Conservation (phyloP, 1,139 yeast genomes). For the Blastobotrys buckinghamii region DNA sequence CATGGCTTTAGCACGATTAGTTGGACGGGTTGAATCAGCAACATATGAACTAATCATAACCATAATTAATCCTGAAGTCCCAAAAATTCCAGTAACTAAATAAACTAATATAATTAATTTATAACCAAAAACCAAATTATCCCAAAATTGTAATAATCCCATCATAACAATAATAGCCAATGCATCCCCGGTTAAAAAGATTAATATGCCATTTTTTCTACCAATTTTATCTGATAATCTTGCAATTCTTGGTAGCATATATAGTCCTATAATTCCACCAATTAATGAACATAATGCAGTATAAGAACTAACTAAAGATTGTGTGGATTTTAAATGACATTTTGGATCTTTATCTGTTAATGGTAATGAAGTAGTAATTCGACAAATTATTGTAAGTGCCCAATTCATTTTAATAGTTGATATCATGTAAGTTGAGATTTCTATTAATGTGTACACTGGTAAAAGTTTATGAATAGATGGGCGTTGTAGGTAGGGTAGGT, state of each 20-base stretch:
- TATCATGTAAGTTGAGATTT: slow-evolving; percentile 18
- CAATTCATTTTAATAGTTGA: slow-evolving; percentile 21
- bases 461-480: slow-evolving; percentile 15
- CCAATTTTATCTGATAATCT: slow-evolving; percentile 19
- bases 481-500: slow-evolving; percentile 4
- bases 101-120: slow-evolving; percentile 14
- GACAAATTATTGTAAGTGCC: slow-evolving; percentile 20
- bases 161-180: slow-evolving; percentile 12
- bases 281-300: slow-evolving; percentile 19
- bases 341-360: slow-evolving; percentile 16
- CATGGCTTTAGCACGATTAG: background rate
- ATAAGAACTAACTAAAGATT: slow-evolving; percentile 17
- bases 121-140: slow-evolving; percentile 4
- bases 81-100: slow-evolving; percentile 18
- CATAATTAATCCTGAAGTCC: slow-evolving; percentile 15
- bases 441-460: slow-evolving; percentile 17
- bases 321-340: slow-evolving; percentile 19
- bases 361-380: slow-evolving; percentile 8
- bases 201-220: slow-evolving; percentile 14
- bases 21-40: background rate
- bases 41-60: slow-evolving; percentile 12
- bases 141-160: slow-evolving; percentile 5
- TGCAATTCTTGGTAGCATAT: slow-evolving; percentile 18
- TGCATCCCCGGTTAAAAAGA: slow-evolving; percentile 17
- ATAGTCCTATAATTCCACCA: slow-evolving; percentile 19